A percentile compares a stretch with the other conserved stretches of the same genome.
phyloP scores from a whole-genome alignment of 1,284 basidiomycete genomes.

The Anthracocystis walkeri region DNA sequence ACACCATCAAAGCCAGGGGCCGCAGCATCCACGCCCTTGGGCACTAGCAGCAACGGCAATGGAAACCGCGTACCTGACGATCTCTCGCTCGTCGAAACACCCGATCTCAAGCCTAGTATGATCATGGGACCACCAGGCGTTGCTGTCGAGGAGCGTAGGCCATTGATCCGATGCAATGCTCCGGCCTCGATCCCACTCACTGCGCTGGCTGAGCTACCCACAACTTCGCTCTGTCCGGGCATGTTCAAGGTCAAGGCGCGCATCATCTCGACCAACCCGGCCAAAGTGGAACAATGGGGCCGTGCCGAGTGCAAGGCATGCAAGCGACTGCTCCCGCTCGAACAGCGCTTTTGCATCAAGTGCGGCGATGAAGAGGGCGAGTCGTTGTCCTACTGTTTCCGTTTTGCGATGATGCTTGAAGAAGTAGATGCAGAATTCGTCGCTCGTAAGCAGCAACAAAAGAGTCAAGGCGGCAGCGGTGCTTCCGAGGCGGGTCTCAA shows the following conservation, averaged over 20 bases:
- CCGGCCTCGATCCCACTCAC: conserved; percentile 34
- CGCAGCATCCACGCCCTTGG: conserved; percentile 8
- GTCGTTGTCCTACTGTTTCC: conserved; percentile 31
- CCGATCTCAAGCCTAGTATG: conserved; percentile 26
- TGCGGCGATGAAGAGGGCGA: conserved; percentile 51
- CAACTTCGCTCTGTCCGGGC: conserved; percentile 38
- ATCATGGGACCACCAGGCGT: conserved; percentile 31
- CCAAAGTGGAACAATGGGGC: conserved; percentile 40
- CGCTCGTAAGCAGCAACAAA: conserved; percentile 19
- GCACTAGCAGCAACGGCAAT: conserved; percentile 18
- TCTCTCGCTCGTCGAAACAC: conserved; percentile 15
- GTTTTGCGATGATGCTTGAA: conserved; percentile 48
- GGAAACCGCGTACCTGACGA: conserved; percentile 8
- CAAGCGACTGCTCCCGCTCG: conserved; percentile 33
- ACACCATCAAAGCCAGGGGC: conserved; percentile 14
- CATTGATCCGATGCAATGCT: conserved; percentile 41
- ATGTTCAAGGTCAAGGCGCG: conserved; percentile 43
- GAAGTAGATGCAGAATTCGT: conserved; percentile 40
- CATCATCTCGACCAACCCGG: conserved; percentile 38
- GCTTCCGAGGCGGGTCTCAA: background rate
- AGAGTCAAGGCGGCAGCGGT: background rate
- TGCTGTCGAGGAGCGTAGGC: conserved; percentile 11
- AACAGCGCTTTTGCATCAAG: conserved; percentile 44
- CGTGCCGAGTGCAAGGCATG: conserved; percentile 42
- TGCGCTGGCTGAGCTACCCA: conserved; percentile 25